These are phyloP conservation scores for Saccharomycopsis hybrid DNA, from an alignment of 1,139 yeast genomes.

Conservation along the genomic window DNA sequence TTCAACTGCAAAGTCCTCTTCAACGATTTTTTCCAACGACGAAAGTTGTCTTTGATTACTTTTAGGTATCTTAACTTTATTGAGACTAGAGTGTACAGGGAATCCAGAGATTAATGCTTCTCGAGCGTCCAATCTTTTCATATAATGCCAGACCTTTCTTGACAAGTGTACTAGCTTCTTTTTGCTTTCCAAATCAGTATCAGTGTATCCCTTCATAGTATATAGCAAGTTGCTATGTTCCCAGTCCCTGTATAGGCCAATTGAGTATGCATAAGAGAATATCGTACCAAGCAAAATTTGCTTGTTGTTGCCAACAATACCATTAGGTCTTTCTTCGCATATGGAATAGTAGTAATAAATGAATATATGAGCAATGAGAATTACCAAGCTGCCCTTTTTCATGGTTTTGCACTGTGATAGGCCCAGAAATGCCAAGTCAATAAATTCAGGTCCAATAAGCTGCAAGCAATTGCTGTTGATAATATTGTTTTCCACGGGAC, in stretches of 20 bases:
- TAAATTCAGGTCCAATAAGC: slow-evolving; percentile 11
- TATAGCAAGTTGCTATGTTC: not conserved
- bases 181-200: not conserved
- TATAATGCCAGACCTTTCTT: slow-evolving; percentile 4
- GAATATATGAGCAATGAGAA: slow-evolving; percentile 5
- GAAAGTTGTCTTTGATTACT: not conserved
- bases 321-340: slow-evolving; percentile 3
- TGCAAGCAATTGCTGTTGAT: slow-evolving; percentile 6
- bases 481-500: slow-evolving; percentile 11
- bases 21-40: too few species aligned
- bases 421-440: slow-evolving; percentile 14
- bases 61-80: not conserved
- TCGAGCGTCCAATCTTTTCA: not conserved
- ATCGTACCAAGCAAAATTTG: slow-evolving; percentile 1
- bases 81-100: not conserved
- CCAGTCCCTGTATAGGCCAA: slow-evolving; percentile 13
- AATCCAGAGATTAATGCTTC: slow-evolving; percentile 6
- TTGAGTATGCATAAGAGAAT: not conserved
- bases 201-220: slow-evolving; percentile 1
- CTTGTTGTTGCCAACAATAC: slow-evolving; percentile 2
- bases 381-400: slow-evolving; percentile 5
- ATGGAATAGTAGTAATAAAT: slow-evolving; percentile 5
- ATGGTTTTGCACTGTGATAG: slow-evolving; percentile 11
- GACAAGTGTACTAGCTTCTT: not conserved
- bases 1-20: too few species aligned